Conservation (phyloP, 345 rosid species). For the Lepidium aucheri region DNA sequence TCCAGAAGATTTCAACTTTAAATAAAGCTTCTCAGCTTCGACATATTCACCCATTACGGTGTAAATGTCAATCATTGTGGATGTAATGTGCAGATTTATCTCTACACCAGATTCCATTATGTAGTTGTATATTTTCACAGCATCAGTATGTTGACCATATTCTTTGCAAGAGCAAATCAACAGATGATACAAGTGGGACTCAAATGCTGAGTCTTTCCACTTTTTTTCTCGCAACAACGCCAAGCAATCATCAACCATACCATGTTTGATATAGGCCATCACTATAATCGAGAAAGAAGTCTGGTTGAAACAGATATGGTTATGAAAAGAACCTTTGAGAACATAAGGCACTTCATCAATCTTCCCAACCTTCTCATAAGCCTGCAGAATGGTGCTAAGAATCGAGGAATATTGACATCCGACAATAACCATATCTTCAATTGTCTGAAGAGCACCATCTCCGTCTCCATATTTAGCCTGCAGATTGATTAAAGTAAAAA, state of each 20-base stretch:
- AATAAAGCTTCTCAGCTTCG: slow-evolving; percentile 64
- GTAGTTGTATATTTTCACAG: slow-evolving; percentile 50
- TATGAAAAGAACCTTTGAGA: slow-evolving; percentile 54
- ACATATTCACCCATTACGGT: slow-evolving; percentile 38
- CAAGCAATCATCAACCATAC: slow-evolving; percentile 61
- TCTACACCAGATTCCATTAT: slow-evolving; percentile 34
- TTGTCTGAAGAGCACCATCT: slow-evolving; percentile 47
- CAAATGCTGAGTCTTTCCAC: slow-evolving; percentile 76
- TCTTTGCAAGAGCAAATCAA: slow-evolving; percentile 85
- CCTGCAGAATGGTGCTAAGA: slow-evolving; percentile 60
- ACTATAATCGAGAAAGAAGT: slow-evolving; percentile 74
- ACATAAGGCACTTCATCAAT: slow-evolving; percentile 50
- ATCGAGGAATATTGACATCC: slow-evolving; percentile 69
- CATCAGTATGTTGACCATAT: slow-evolving; percentile 46
- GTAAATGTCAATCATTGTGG: slow-evolving; percentile 77
- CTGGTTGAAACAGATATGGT: slow-evolving; percentile 54
- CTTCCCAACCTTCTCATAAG: slow-evolving; percentile 64
- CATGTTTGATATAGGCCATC: slow-evolving; percentile 75
- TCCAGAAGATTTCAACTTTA: slow-evolving; percentile 54
- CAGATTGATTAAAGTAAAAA: slow-evolving; percentile 65
- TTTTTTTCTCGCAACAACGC: slow-evolving; percentile 43
- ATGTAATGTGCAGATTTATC: slow-evolving; percentile 61
- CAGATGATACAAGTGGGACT: slow-evolving; percentile 78
- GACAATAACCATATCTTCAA: slow-evolving; percentile 62
- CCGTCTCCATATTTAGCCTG: slow-evolving; percentile 68